phyloP scores from a whole-genome alignment of 306 rosid genomes.

The Sechiopsis laciniata region DNA sequence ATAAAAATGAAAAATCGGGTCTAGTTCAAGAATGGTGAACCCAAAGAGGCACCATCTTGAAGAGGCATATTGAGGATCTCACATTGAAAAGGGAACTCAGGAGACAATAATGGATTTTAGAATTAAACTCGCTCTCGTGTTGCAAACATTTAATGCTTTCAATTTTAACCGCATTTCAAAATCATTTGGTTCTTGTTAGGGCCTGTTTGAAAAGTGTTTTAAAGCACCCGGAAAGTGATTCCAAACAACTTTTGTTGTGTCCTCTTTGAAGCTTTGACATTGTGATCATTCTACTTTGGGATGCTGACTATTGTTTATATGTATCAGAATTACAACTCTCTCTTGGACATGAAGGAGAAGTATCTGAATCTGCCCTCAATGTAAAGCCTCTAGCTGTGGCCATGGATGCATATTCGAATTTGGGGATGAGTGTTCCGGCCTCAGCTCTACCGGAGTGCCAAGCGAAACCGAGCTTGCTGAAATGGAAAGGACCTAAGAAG shows the following conservation, averaged over 20 bases:
- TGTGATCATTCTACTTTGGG: not conserved
- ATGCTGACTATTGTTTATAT: slow-evolving; percentile 22
- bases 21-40: no score
- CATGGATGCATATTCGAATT: slow-evolving; percentile 36
- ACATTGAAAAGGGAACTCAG: no score
- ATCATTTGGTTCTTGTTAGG: no score
- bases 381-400: slow-evolving; percentile 32
- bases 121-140: no score
- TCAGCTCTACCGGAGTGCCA: slow-evolving; percentile 40
- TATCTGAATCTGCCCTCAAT: slow-evolving; percentile 21
- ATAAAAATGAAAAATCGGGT: no score
- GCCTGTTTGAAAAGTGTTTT: no score
- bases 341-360: slow-evolving; percentile 53
- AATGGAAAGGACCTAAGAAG: slow-evolving; percentile 73
- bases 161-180: no score
- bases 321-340: slow-evolving; percentile 56
- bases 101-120: no score
- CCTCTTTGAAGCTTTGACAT: not conserved
- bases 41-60: no score
- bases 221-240: not conserved
- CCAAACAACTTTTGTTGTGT: not conserved
- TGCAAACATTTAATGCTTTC: no score
- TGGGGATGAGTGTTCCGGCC: slow-evolving; percentile 25
- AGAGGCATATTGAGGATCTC: no score
- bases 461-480: slow-evolving; percentile 39